Evolutionary conservation across 225 moss, liverwort and hornwort species (phyloP), one percentile per base, ranked within the genome.

Genomic region (Polytrichum commune): DNA sequence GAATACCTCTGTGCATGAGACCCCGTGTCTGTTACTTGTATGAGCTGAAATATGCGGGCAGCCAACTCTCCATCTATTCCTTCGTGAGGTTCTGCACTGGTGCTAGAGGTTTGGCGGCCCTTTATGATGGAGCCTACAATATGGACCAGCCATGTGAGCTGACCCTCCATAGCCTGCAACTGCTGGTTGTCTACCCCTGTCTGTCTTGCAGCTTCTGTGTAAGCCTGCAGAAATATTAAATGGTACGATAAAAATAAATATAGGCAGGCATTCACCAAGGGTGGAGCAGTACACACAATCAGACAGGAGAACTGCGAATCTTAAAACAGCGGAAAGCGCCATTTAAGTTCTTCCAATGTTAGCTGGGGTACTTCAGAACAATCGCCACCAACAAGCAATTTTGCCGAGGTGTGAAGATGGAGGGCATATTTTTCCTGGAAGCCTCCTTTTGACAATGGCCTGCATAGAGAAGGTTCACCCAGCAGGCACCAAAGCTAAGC

Each of bases 71-170:
- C 73, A 33, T 74, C 73, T 56, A 74, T 74, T 26, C 65, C 25
- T 55, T 74, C 73, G 2, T 74, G 73, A 35, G 65, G 53, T 64
- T 74, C 73, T 65, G 62, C 54, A 32, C 73, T 74, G 73, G 28
- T 74, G 73, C 73, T 74, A 20, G 73, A 54, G 57, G 65, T 74
- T 66, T 74, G 73, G 19, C 73, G 65, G 8, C 73, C 73, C 57
- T 66, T 62, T 54, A 74, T 66, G 13, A 74, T 74, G 57, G 54
- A 65, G 4, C 73, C 73, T 9, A 74, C 66, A 33, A 74, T 74
- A 27, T 74, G 73, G 57, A 74, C 55, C 24, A 74, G 66, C 73
- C 73, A 74, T 30, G 73, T 74, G 53, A 74, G 65, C 66, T 74
- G 73, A 29, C 73, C 73, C 66, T 74, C 73, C 65, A 74, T 55